These are phyloP conservation scores for Leptographium procerum DNA, from an alignment of 2,329 filamentous ascomycete genomes.

Conservation along the genomic window DNA sequence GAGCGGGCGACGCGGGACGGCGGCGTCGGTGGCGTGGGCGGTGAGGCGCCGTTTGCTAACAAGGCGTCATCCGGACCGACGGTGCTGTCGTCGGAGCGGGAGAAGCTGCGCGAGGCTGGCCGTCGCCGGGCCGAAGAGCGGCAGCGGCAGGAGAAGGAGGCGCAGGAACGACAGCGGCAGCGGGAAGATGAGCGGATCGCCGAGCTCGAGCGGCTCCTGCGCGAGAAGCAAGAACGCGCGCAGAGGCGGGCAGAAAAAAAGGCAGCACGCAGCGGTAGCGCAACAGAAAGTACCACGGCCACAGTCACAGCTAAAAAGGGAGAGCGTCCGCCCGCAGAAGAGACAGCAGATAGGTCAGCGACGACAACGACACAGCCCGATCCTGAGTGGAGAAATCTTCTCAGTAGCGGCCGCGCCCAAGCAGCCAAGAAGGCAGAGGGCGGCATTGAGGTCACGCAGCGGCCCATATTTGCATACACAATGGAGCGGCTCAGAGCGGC, in stretches of 20 bases:
- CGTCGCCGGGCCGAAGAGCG: slow-evolving; percentile 27
- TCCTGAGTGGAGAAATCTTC: slow-evolving; percentile 9
- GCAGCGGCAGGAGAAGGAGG: slow-evolving; percentile 29
- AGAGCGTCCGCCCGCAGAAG: not conserved
- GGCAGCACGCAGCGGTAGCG: slow-evolving; percentile 10
- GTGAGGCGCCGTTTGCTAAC: slow-evolving; percentile 1
- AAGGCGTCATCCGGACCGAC: slow-evolving; percentile 1
- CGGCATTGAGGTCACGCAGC: slow-evolving; percentile 6
- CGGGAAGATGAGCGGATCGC: slow-evolving; percentile 28
- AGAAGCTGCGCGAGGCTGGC: slow-evolving; percentile 22
- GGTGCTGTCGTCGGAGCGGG: slow-evolving; percentile 16
- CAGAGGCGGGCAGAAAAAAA: slow-evolving; percentile 30
- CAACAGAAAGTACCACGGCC: too few species aligned
- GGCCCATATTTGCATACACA: slow-evolving; percentile 12
- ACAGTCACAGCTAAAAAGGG: not conserved
- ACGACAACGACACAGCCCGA: slow-evolving; percentile 3
- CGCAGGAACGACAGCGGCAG: slow-evolving; percentile 28
- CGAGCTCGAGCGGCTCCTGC: slow-evolving; percentile 31
- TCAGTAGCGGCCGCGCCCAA: slow-evolving; percentile 1
- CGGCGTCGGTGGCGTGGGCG: slow-evolving; percentile 2
- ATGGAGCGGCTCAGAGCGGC: slow-evolving; percentile 10
- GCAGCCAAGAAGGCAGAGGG: not conserved
- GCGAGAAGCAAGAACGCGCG: slow-evolving; percentile 27
- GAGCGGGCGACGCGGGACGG: slow-evolving; percentile 44
- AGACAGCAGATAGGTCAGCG: not conserved